Evolutionary conservation across 305 asterid species (phyloP).

Genomic region (Fraxinus sp.): DNA sequence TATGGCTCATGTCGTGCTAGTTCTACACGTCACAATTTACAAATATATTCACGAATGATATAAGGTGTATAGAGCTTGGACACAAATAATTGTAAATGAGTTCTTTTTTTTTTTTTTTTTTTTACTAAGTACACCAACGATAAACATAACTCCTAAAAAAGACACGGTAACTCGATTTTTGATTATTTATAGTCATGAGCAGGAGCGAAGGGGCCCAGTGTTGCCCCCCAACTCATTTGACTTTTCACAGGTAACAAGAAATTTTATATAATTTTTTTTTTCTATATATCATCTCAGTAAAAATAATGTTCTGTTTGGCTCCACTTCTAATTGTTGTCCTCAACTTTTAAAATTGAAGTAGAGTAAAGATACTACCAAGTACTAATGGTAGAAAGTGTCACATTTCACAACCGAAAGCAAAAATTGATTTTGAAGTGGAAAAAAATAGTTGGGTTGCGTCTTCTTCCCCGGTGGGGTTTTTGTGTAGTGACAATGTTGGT

Average conservation of each 20-base stretch:
- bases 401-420: neutral
- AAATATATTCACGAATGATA: neutral
- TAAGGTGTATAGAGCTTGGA: neutral
- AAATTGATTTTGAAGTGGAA: neutral
- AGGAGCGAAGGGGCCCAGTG: neutral
- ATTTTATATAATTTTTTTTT: no score
- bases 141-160: neutral
- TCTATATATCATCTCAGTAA: no score
- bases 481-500: constrained; percentile 1
- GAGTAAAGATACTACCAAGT: neutral
- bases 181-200: neutral
- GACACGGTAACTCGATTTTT: neutral
- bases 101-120: neutral
- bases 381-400: neutral
- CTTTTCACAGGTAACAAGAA: neutral
- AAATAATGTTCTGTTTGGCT: no score
- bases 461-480: neutral
- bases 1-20: neutral
- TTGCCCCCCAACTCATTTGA: neutral
- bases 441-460: neutral
- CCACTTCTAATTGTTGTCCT: neutral
- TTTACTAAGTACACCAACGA: neutral
- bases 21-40: neutral
- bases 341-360: neutral
- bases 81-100: neutral